Evolutionary conservation across 306 rosid species (phyloP), one percentile per base, ranked within the genome.

Genomic region (Medicago lupulina): DNA sequence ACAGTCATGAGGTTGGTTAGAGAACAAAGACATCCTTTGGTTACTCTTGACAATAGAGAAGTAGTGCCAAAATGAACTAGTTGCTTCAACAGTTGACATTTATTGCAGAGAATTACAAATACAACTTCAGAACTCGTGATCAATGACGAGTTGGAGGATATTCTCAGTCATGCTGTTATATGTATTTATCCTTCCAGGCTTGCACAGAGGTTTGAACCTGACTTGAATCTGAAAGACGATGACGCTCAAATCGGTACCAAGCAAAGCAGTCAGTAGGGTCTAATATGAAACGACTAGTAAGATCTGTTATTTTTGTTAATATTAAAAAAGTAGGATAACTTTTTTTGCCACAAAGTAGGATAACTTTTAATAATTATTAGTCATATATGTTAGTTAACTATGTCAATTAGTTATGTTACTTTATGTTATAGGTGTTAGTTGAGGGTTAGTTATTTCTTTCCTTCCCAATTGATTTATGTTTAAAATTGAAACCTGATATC

Each of bases 81-180:
- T 18, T 18, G 31, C 31, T 55, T 55, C 31, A 55, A 17, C 28
- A 18, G 19, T 18, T 55, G 13, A 19, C 63, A 19, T 57, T 57
- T 21, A 21, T 11, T 57, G 36, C 15, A 1, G 36, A 55, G 34
- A 55, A 57, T 57, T 19, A 55, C 31, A 10, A 18, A 55, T 19
- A 21, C 9, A 50, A n/a, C 57, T 16, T 3, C n/a, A 6, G 57
- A 16, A 57, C 62, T 21, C 34, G 5, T 57, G 34, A 57, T 57
- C 62, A 57, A 9, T 57, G 8, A 4, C 19, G 34, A 10, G 63
- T 57, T 57, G 4, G 63, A 11, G n/a, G 8, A 57, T 57, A 23
- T 57, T 21, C 34, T 57, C 8, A 57, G 63, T 57, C 36, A 57
- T 57, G 63, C 14, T 55, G 15, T 57, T 57, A 19, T 57, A 53